phyloP scores from a whole-genome alignment of 2,329 filamentous ascomycete species.

The Aspergillus aculeatinus region DNA sequence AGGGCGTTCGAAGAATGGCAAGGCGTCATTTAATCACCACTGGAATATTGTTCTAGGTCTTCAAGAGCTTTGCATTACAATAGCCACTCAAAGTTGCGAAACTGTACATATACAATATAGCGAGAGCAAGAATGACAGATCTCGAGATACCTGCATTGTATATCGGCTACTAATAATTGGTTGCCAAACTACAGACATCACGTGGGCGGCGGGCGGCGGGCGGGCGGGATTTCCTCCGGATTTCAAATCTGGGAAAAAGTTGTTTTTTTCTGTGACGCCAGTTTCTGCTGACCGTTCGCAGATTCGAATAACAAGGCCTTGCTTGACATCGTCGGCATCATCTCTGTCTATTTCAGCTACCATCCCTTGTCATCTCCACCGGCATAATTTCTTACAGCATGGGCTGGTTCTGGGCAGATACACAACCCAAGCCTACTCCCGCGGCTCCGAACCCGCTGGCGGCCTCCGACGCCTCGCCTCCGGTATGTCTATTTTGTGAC shows the following conservation, averaged over 20 bases:
- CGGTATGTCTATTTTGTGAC: constrained; percentile 46
- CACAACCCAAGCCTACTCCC: constrained; percentile 39
- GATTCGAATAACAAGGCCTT: neutral
- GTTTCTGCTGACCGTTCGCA: neutral
- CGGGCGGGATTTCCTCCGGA: constrained; percentile 8
- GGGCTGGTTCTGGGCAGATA: constrained; percentile 72
- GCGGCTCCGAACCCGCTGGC: constrained; percentile 51
- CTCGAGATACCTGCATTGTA: neutral
- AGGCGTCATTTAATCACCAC: constrained; percentile 5
- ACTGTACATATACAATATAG: neutral
- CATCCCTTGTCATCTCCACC: constrained; percentile 9
- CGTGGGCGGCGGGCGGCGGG: constrained; percentile 6
- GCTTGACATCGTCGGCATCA: neutral
- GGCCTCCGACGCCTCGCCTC: constrained; percentile 51
- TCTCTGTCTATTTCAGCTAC: constrained; percentile 15
- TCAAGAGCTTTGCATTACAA: neutral
- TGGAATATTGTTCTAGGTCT: neutral
- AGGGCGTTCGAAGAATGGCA: constrained; percentile 13
- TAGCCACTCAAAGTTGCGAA: neutral
- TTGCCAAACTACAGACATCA: neutral
- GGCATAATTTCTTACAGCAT: constrained; percentile 40
- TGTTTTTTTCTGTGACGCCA: neutral
- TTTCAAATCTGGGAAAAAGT: constrained; percentile 2
- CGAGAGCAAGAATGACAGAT: neutral
- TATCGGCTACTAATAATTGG: constrained; percentile 7